These are phyloP conservation scores for Metschnikowia shivogae DNA, from an alignment of 805 yeast species.

Conservation along the genomic window DNA sequence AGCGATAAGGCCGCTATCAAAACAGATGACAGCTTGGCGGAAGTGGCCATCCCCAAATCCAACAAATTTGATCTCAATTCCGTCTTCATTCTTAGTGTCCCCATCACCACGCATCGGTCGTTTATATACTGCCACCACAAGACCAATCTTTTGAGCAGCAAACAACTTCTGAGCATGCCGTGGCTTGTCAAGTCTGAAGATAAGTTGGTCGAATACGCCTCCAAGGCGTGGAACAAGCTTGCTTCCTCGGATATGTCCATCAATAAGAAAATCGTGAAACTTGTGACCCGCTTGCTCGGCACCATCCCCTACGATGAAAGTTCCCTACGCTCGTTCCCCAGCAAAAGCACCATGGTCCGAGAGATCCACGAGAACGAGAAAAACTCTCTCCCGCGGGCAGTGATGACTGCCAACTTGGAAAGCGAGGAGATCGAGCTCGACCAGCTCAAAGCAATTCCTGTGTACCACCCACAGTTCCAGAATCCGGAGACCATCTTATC, in stretches of 20 bases:
- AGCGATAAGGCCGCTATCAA: not conserved
- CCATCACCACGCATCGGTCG: conserved; percentile 59
- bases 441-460: conserved; percentile 38
- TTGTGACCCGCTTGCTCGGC: conserved; percentile 50
- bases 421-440: conserved; percentile 19
- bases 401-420: conserved; percentile 14
- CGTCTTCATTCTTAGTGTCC: conserved; percentile 65
- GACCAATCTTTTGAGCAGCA: conserved; percentile 23
- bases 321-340: conserved; percentile 72
- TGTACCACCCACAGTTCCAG: conserved; percentile 37
- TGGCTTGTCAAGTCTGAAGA: conserved; percentile 40
- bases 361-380: conserved; percentile 33
- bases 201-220: conserved; percentile 47
- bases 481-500: conserved; percentile 25
- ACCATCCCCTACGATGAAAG: conserved; percentile 78
- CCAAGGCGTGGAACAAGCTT: conserved; percentile 60
- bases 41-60: not conserved
- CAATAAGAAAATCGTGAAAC: conserved; percentile 55
- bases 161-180: conserved; percentile 28
- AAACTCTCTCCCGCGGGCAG: conserved; percentile 9
- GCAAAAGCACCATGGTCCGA: conserved; percentile 54
- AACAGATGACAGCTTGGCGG: not conserved
- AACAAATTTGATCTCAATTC: conserved; percentile 29
- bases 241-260: conserved; percentile 49
- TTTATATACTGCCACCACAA: conserved; percentile 67